phyloP scores from a whole-genome alignment of 2,329 filamentous ascomycete genomes.

The Magnaporthiopsis poae region DNA sequence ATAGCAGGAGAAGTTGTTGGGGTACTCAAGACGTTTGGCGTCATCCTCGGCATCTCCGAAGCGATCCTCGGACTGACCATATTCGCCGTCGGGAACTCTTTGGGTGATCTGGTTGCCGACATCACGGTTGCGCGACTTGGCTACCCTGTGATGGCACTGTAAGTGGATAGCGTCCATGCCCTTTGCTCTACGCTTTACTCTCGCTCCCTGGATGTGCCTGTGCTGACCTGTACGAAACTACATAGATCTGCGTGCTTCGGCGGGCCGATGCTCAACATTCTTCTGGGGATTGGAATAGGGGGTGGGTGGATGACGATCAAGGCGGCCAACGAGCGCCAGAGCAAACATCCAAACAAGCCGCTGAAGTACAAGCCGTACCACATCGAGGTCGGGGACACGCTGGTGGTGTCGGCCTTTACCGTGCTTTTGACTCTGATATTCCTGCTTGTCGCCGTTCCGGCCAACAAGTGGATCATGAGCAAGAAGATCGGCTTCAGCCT shows the following conservation, averaged over 20 bases:
- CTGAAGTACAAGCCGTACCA: conserved; percentile 66
- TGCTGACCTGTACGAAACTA: background rate
- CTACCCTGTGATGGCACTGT: conserved; percentile 88
- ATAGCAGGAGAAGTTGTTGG: conserved; percentile 94
- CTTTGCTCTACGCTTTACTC: background rate
- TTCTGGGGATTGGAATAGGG: conserved; percentile 85
- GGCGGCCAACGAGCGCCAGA: conserved; percentile 54
- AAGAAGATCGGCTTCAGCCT: conserved; percentile 71
- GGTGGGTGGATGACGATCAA: conserved; percentile 79
- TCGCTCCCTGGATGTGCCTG: background rate
- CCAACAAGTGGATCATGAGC: conserved; percentile 79
- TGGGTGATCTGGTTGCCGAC: conserved; percentile 88
- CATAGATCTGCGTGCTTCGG: conserved; percentile 79
- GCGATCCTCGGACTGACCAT: conserved; percentile 89
- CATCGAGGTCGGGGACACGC: conserved; percentile 72
- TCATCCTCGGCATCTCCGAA: conserved; percentile 86
- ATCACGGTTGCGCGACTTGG: conserved; percentile 88
- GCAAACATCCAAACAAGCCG: conserved; percentile 55
- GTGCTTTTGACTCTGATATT: conserved; percentile 70
- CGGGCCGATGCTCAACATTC: conserved; percentile 95
- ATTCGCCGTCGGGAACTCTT: conserved; percentile 90
- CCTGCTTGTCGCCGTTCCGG: conserved; percentile 69
- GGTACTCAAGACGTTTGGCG: conserved; percentile 82
- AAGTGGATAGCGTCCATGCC: conserved; percentile 22
- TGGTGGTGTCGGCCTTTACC: conserved; percentile 77